Evolutionary conservation across 2,329 filamentous ascomycete genomes (phyloP).

Genomic region (Neofusicoccum laricinum): DNA sequence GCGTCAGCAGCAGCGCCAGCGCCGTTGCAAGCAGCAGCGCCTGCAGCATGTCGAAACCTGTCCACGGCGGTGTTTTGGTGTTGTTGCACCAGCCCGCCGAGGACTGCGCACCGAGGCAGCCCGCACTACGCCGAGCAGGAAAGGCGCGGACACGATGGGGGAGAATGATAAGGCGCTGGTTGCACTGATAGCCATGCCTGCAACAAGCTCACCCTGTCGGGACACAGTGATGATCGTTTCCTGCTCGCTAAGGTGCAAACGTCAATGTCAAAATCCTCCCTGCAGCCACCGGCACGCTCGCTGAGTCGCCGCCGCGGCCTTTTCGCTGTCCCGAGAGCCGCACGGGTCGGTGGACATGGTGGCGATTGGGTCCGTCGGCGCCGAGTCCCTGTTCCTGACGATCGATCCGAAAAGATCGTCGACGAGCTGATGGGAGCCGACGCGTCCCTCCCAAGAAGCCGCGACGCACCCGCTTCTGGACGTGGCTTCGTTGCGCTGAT

Average conservation of each 20-base stretch:
- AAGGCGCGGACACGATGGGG: not conserved
- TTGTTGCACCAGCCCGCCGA: not conserved
- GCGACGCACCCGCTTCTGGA: not conserved
- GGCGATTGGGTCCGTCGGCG: not conserved
- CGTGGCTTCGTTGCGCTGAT: too few species aligned
- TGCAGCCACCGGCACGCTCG: too few species aligned
- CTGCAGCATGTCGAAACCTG: not conserved
- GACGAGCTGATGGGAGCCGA: not conserved
- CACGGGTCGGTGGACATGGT: too few species aligned
- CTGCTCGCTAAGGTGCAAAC: not conserved
- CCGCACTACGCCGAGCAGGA: not conserved
- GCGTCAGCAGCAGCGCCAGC: not conserved
- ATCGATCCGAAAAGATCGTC: constrained; percentile 3
- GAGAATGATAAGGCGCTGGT: not conserved
- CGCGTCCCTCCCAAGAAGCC: not conserved
- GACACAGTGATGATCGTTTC: not conserved
- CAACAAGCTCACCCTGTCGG: too few species aligned
- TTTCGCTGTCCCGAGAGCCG: too few species aligned
- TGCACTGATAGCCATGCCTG: not conserved
- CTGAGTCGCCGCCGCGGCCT: too few species aligned
- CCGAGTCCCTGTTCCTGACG: not conserved
- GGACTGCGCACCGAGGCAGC: not conserved
- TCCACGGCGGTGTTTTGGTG: not conserved
- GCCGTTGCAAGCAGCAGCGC: not conserved
- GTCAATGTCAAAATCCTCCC: too few species aligned